A percentile compares a stretch with the other conserved stretches of the same genome.
These are phyloP conservation scores for Sugiyamaella xylanicola DNA, from an alignment of 1,139 yeast genomes.

Conservation along the genomic window DNA sequence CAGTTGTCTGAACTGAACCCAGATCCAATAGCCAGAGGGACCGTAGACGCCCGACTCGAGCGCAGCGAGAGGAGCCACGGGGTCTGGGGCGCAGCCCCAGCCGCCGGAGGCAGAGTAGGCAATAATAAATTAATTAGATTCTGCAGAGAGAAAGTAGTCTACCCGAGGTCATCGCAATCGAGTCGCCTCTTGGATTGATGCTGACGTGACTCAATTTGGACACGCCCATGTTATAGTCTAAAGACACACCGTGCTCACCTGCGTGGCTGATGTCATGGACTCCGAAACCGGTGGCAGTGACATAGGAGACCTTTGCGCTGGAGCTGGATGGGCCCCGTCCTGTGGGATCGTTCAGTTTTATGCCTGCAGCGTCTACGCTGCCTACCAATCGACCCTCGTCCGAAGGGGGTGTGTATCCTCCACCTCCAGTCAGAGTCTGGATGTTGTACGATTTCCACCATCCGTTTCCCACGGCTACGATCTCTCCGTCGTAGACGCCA, in stretches of 20 bases:
- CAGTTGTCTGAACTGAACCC: too few relatives aligned
- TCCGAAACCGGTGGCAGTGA: slow-evolving; percentile 20
- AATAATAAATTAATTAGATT: not conserved
- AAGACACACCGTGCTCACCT: slow-evolving; percentile 23
- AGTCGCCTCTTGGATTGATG: slow-evolving; percentile 17
- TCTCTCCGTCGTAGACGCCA: slow-evolving; percentile 33
- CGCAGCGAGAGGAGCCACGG: not conserved
- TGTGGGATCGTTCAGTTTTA: slow-evolving; percentile 6
- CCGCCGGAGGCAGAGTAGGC: not conserved
- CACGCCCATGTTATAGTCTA: slow-evolving; percentile 20
- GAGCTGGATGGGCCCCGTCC: not conserved
- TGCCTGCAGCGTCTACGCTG: slow-evolving; percentile 1
- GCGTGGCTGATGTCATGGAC: slow-evolving; percentile 24
- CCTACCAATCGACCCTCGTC: slow-evolving; percentile 28
- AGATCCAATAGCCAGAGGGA: not conserved
- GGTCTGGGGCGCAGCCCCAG: not conserved
- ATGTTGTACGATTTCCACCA: slow-evolving; percentile 42
- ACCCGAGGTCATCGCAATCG: slow-evolving; percentile 18
- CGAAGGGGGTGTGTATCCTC: slow-evolving; percentile 35
- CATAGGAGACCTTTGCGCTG: slow-evolving; percentile 15
- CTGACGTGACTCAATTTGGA: slow-evolving; percentile 19
- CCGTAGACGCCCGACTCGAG: not conserved
- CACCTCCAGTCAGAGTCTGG: slow-evolving; percentile 33
- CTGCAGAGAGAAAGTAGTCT: slow-evolving; percentile 9
- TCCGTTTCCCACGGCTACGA: slow-evolving; percentile 42